phyloP scores from a whole-genome alignment of 2,329 filamentous ascomycete genomes.

The Epicoccum nigrum region DNA sequence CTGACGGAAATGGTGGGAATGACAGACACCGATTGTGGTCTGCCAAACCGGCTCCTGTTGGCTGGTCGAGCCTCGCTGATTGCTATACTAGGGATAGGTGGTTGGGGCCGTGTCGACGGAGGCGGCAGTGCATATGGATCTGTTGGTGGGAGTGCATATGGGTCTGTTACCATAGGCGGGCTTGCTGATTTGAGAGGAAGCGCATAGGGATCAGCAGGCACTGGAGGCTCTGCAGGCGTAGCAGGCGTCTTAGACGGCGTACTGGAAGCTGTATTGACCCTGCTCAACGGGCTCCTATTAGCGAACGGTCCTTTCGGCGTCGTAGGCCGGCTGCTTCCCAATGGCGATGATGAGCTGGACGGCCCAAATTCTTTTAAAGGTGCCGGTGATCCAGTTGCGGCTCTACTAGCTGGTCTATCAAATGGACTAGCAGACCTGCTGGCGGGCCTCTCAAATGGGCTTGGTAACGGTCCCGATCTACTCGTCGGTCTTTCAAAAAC shows the following conservation, averaged over 20 bases:
- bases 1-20: slow-evolving; percentile 28
- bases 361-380: slow-evolving; percentile 5
- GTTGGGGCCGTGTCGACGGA: slow-evolving; percentile 6
- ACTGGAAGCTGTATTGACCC: slow-evolving; percentile 33
- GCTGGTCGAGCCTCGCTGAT: slow-evolving; percentile 14
- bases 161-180: background rate
- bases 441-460: slow-evolving; percentile 3
- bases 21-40: slow-evolving; percentile 8
- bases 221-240: slow-evolving; percentile 26
- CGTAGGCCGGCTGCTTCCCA: slow-evolving; percentile 36
- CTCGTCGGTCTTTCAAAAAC: slow-evolving; percentile 1
- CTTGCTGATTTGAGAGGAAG: slow-evolving; percentile 14
- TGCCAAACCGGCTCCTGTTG: slow-evolving; percentile 4
- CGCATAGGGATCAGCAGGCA: slow-evolving; percentile 11
- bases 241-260: slow-evolving; percentile 33
- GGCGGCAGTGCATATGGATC: slow-evolving; percentile 9
- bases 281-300: slow-evolving; percentile 29
- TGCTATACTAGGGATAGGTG: slow-evolving; percentile 19
- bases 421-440: slow-evolving; percentile 10
- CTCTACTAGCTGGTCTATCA: slow-evolving; percentile 4
- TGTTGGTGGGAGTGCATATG: slow-evolving; percentile 22
- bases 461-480: background rate
- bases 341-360: slow-evolving; percentile 21
- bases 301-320: slow-evolving; percentile 38
- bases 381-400: slow-evolving; percentile 2